Evolutionary conservation across 2,329 filamentous ascomycete genomes (phyloP).

Genomic region (Rhynchosporium graminicola): DNA sequence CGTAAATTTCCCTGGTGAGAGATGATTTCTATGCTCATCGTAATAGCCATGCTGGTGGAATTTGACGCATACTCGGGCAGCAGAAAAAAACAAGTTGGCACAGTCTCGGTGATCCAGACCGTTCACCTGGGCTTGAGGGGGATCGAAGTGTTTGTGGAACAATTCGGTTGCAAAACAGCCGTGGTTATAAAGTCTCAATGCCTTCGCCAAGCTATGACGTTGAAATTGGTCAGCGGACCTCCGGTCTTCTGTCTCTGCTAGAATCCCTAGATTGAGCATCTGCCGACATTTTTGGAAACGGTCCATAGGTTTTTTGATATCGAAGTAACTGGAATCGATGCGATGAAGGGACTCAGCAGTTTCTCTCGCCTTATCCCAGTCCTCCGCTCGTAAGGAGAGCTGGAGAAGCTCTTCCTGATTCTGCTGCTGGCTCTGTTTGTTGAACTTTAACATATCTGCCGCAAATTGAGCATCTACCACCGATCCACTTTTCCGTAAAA

Average conservation of each 20-base stretch:
- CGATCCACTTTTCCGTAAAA: conserved; percentile 7
- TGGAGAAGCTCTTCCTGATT: conserved; percentile 13
- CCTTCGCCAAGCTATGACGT: conserved; percentile 3
- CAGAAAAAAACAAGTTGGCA: conserved; percentile 15
- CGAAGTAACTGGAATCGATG: conserved; percentile 13
- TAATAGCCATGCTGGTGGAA: conserved; percentile 9
- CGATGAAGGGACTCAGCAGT: conserved; percentile 9
- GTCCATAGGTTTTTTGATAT: conserved; percentile 17
- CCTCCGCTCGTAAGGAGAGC: conserved; percentile 8
- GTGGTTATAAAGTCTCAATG: conserved; percentile 11
- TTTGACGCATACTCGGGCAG: conserved; percentile 11
- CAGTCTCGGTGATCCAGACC: conserved; percentile 14
- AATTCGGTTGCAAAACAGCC: conserved; percentile 17
- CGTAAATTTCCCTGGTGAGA: conserved; percentile 1
- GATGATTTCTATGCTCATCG: not conserved
- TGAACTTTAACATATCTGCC: conserved; percentile 13
- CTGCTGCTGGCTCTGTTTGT: conserved; percentile 10
- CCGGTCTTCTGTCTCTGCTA: conserved; percentile 5
- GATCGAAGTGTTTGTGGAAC: conserved; percentile 17
- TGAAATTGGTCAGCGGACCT: not conserved
- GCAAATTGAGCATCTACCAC: conserved; percentile 5
- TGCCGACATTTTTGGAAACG: conserved; percentile 14
- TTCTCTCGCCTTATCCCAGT: conserved; percentile 13
- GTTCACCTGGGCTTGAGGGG: conserved; percentile 13
- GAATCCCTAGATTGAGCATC: conserved; percentile 3